Evolutionary conservation across 306 rosid species (phyloP).

Genomic region (Rosa rugosa): DNA sequence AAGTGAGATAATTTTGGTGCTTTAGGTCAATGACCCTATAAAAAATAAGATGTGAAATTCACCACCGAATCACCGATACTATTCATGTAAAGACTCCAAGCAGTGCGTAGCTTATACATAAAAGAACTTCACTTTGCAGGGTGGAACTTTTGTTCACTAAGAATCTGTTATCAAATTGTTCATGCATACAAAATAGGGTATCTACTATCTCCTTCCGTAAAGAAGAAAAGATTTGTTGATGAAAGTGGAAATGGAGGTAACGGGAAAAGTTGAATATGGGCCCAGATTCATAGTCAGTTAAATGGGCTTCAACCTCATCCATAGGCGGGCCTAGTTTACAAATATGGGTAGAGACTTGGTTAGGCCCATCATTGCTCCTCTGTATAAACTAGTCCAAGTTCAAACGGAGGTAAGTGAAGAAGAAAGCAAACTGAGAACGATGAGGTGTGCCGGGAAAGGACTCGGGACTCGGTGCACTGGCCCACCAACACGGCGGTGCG

Average conservation of each 20-base stretch:
- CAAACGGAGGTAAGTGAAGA: background rate
- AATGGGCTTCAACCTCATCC: background rate
- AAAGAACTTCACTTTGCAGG: background rate
- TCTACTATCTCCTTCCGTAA: background rate
- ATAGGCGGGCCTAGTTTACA: background rate
- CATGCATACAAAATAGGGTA: background rate
- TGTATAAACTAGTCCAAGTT: background rate
- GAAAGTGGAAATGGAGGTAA: background rate
- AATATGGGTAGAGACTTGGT: background rate
- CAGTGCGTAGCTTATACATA: background rate
- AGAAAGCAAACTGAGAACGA: constrained; percentile 18
- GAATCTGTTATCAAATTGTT: background rate
- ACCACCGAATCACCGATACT: background rate
- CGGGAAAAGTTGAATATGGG: background rate
- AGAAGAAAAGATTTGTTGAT: background rate
- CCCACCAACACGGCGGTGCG: constrained; percentile 57
- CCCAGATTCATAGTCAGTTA: background rate
- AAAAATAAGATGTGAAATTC: background rate
- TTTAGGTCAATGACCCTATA: too few relatives aligned
- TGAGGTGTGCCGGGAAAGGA: constrained; percentile 90
- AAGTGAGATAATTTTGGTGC: too few relatives aligned
- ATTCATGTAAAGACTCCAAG: background rate
- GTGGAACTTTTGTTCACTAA: background rate
- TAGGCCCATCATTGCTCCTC: background rate
- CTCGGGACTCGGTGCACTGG: constrained; percentile 60